Conservation (phyloP, 2,329 filamentous ascomycete species). For the Diaporthe amygdali region DNA sequence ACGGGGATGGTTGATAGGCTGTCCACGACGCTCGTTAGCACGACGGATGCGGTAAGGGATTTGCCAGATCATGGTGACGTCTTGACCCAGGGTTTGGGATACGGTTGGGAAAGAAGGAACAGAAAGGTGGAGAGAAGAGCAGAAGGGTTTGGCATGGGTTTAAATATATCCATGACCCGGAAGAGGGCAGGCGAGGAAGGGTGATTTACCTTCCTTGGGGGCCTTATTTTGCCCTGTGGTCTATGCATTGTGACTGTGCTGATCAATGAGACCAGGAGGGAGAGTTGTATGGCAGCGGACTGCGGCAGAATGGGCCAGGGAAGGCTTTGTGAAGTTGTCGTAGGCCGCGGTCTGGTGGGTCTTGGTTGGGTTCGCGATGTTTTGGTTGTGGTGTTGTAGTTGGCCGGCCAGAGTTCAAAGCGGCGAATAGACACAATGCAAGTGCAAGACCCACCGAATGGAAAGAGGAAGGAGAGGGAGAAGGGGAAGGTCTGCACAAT, state of each 20-base stretch:
- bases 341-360: background rate
- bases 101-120: background rate
- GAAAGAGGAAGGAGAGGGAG: background rate
- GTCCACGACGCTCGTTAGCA: background rate
- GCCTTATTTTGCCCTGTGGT: constrained; percentile 21
- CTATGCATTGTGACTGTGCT: constrained; percentile 20
- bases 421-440: background rate
- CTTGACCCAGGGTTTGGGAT: background rate
- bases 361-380: background rate
- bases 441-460: background rate
- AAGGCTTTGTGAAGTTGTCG: background rate
- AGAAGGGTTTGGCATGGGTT: background rate
- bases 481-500: background rate
- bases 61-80: background rate
- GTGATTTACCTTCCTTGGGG: constrained; percentile 26
- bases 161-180: no score
- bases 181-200: background rate
- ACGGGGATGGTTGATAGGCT: constrained; percentile 30
- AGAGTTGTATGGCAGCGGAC: no score
- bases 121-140: background rate
- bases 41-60: no score
- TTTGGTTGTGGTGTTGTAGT: background rate
- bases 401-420: background rate
- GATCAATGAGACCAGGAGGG: background rate
- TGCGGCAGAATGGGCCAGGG: no score